A percentile compares a stretch with the other conserved stretches of the same genome.
Evolutionary conservation across 2,329 filamentous ascomycete species (phyloP).

Genomic region (Xylariaceae sp.): DNA sequence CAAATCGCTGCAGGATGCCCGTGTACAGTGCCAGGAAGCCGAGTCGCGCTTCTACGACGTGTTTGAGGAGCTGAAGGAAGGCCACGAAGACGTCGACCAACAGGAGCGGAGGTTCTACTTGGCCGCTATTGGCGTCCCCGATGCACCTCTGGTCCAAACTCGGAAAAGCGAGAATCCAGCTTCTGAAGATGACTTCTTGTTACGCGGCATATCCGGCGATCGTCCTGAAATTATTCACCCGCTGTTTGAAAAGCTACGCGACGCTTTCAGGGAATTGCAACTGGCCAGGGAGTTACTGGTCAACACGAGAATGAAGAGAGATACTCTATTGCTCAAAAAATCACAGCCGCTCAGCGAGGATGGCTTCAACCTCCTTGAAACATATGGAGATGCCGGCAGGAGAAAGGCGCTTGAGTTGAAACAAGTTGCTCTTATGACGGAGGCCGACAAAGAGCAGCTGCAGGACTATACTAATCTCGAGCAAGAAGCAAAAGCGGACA

Average conservation of each 20-base stretch:
- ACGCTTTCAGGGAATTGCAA: slow-evolving; percentile 42
- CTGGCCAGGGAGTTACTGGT: slow-evolving; percentile 45
- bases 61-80: slow-evolving; percentile 26
- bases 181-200: slow-evolving; percentile 18
- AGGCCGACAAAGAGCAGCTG: slow-evolving; percentile 43
- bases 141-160: slow-evolving; percentile 9
- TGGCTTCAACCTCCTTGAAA: slow-evolving; percentile 21
- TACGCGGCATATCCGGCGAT: slow-evolving; percentile 30
- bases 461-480: slow-evolving; percentile 39
- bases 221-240: slow-evolving; percentile 43
- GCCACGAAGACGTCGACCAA: slow-evolving; percentile 19
- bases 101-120: slow-evolving; percentile 27
- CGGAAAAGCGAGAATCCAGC: slow-evolving; percentile 14
- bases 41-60: slow-evolving; percentile 27
- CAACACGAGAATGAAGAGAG: slow-evolving; percentile 40
- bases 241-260: slow-evolving; percentile 42
- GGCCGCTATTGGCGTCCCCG: slow-evolving; percentile 17
- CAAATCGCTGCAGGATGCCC: slow-evolving; percentile 21
- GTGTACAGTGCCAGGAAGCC: slow-evolving; percentile 21
- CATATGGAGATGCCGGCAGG: slow-evolving; percentile 30
- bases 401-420: slow-evolving; percentile 34
- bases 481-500: slow-evolving; percentile 29
- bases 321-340: slow-evolving; percentile 23
- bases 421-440: slow-evolving; percentile 29
- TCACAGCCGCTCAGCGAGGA: slow-evolving; percentile 18